Base-by-base conservation (phyloP, 2,329 filamentous ascomycete species). In the Penicillium sumatraense region DNA sequence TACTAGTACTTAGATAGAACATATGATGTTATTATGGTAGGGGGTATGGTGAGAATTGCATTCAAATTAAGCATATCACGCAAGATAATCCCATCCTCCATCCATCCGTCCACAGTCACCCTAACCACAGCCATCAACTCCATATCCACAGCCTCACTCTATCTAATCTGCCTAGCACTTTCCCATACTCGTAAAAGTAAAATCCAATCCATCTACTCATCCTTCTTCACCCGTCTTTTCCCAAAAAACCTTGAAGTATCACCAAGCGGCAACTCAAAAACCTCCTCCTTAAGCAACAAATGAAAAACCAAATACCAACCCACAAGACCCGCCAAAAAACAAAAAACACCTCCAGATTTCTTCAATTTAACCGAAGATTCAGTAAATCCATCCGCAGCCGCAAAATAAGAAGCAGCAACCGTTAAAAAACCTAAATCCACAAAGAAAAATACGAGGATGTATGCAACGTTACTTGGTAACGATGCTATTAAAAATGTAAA, bases 371-470 rank as follows among this genome's bases (percentile, higher is more conserved):
- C 56, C 0, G 73, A 68, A 0, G 72, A 61, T 2, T 59, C 63
- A 2, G 51, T 24, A 10, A 78, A 60, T 1, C 76, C 78, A 60
- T 81, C 79, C 2, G 79, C 79, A 3, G 63, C 62, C 0, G 78
- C 73, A 56, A 81, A 81, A 60, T 81, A 81, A 16, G 71, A 75
- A 1, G 75, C 74, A 3, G 77, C 72, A 7, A 81, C 70, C 2
- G 77, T 65, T 4, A 75, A 64, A 54, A 81, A 81, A 3, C 74
- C 73, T 6, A 80, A 53, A 41, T 81, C 75, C 0, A 81, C 76
- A 2, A 77, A 76, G 53, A 78, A 72, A 63, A 80, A 81, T n/a
- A 81, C 79, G 2, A 66, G 67, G 45, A 80, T 78, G 49, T 80
- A 80, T 4, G 80, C 78, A 7, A 81, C 54, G 38, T 81, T 81